Evolutionary conservation across 164 flowering plant species (phyloP).

Genomic region (Aristolochia contorta): DNA sequence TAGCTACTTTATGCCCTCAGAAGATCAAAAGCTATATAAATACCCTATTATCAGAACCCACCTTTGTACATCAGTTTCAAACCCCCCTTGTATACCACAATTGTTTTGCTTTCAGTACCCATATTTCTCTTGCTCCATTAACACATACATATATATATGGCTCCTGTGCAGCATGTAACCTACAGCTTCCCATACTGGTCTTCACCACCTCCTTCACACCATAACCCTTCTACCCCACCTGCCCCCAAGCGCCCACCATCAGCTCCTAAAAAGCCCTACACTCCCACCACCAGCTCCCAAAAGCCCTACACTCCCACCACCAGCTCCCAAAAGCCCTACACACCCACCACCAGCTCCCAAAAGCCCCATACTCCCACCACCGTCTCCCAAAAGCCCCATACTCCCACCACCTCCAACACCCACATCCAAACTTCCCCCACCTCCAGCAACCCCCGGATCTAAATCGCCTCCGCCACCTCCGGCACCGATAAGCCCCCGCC

Average conservation of each 20-base stretch:
- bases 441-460: background rate
- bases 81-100: too few species aligned
- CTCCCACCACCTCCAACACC: background rate
- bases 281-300: too few species aligned
- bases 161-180: background rate
- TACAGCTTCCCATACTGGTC: background rate
- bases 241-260: background rate
- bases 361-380: slow-evolving; percentile 1
- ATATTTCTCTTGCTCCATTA: too few species aligned
- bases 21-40: too few species aligned
- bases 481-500: background rate
- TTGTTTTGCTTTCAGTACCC: too few species aligned
- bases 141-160: too few species aligned
- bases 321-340: background rate
- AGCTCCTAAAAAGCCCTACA: background rate
- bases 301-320: background rate
- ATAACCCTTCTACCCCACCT: slow-evolving; percentile 1
- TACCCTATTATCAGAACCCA: too few species aligned
- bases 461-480: slow-evolving; percentile 1
- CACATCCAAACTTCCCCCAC: background rate
- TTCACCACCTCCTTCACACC: background rate
- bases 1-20: too few species aligned
- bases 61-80: too few species aligned
- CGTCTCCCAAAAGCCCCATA: background rate
- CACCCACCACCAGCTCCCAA: background rate